These are phyloP conservation scores for Kuraishia piskuri DNA, from an alignment of 805 yeast species.

Conservation along the genomic window DNA sequence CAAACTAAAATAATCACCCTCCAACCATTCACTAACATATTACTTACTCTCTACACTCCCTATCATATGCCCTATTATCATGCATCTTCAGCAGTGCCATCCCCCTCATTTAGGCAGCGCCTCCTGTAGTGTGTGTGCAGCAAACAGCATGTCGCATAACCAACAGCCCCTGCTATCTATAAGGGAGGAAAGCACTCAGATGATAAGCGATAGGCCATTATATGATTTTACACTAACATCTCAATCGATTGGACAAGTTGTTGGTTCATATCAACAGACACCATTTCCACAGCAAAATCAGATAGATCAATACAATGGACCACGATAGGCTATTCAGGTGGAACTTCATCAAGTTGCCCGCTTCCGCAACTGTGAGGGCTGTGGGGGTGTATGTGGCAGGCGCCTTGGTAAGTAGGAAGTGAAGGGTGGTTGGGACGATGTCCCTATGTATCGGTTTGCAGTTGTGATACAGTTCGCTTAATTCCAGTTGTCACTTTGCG, in stretches of 20 bases:
- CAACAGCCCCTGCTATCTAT: neutral
- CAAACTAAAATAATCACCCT: no score
- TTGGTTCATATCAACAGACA: no score
- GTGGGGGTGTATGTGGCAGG: conserved; percentile 75
- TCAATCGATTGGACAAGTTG: neutral
- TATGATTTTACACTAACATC: neutral
- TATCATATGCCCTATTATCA: neutral
- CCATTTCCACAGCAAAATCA: conserved; percentile 31
- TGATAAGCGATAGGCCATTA: neutral
- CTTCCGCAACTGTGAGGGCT: conserved; percentile 61
- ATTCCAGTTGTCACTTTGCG: neutral
- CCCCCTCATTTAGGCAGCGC: neutral
- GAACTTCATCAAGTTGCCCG: conserved; percentile 55
- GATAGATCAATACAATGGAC: conserved; percentile 6
- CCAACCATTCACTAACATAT: no score
- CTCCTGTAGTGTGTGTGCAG: neutral
- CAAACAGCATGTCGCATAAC: neutral
- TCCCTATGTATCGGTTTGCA: no score
- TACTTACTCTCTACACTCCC: no score
- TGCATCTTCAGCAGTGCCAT: neutral
- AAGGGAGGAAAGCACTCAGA: neutral
- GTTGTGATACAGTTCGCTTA: no score
- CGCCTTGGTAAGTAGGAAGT: conserved; percentile 29
- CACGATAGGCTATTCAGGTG: conserved; percentile 53
- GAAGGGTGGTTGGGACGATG: no score